Percentiles rank a stretch among this genome's conserved stretches.
Conservation (phyloP, 768 basidiomycete genomes). For the Pisolithus albus region DNA sequence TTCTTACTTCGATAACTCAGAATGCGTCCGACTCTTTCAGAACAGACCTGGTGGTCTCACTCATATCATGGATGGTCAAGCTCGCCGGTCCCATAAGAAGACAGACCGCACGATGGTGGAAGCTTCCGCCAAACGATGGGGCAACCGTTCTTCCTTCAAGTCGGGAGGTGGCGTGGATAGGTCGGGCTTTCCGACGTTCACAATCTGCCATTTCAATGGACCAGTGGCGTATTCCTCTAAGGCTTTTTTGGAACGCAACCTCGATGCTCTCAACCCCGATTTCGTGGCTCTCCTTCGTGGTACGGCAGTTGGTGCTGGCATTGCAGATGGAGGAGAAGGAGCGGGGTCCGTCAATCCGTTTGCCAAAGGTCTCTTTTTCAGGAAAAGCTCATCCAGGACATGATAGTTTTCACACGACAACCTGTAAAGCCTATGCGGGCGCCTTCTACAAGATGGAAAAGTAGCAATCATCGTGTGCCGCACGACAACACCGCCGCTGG, state of each 20-base stretch:
- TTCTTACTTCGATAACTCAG: slow-evolving; percentile 85
- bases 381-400: slow-evolving; percentile 91
- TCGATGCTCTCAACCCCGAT: slow-evolving; percentile 87
- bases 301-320: slow-evolving; percentile 15
- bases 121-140: slow-evolving; percentile 91
- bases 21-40: slow-evolving; percentile 81
- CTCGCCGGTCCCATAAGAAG: slow-evolving; percentile 79
- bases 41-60: slow-evolving; percentile 86
- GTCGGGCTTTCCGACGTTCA: slow-evolving; percentile 80
- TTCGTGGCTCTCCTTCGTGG: slow-evolving; percentile 88
- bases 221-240: slow-evolving; percentile 90
- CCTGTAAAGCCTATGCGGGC: slow-evolving; percentile 91
- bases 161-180: slow-evolving; percentile 59
- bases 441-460: slow-evolving; percentile 82
- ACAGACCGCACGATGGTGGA: slow-evolving; percentile 93
- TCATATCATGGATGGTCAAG: slow-evolving; percentile 97
- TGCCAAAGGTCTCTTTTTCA: slow-evolving; percentile 83
- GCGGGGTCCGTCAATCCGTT: slow-evolving; percentile 86
- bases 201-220: slow-evolving; percentile 86
- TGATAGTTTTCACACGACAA: slow-evolving; percentile 92
- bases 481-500: slow-evolving; percentile 26
- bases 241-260: slow-evolving; percentile 81
- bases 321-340: slow-evolving; percentile 49
- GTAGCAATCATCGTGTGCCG: slow-evolving; percentile 50
- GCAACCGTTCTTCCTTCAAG: slow-evolving; percentile 89